Evolutionary conservation across 108 stramenopile genomes (phyloP).

Genomic region (Stephanodiscus minutulus): DNA sequence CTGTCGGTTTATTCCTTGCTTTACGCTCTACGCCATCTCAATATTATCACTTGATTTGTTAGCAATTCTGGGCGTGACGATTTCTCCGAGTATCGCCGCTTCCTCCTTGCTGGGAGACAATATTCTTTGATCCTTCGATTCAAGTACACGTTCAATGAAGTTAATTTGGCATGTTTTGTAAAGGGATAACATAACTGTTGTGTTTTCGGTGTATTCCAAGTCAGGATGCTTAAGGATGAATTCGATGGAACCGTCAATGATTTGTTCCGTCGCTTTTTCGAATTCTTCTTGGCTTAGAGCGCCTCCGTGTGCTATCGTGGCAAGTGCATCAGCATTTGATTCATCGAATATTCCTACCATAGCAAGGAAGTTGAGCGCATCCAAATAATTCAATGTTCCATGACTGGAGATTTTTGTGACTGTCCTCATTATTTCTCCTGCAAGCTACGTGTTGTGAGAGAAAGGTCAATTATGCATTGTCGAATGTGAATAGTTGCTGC

Average conservation of each 20-base stretch:
- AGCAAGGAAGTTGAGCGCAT: slow-evolving; percentile 12
- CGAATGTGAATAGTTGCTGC: not conserved
- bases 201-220: slow-evolving; percentile 8
- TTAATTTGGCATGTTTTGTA: not conserved
- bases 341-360: slow-evolving; percentile 14
- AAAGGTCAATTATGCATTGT: not conserved
- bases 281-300: not conserved
- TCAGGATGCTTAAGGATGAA: slow-evolving; percentile 4
- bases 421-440: slow-evolving; percentile 30
- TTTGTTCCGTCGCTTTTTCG: not conserved
- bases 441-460: not conserved
- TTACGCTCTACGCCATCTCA: not conserved
- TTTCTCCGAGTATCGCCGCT: not conserved
- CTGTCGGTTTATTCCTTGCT: no score
- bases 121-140: not conserved
- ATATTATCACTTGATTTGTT: not conserved
- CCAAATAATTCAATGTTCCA: not conserved
- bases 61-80: not conserved
- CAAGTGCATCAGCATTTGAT: not conserved
- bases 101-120: not conserved
- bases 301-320: not conserved
- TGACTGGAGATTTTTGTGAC: not conserved
- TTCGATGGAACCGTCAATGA: slow-evolving; percentile 1
- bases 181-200: slow-evolving; percentile 8
- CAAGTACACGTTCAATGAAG: slow-evolving; percentile 1